These are phyloP conservation scores for Blastomyces gilchristii DNA, from an alignment of 2,329 filamentous ascomycete species.

Conservation along the genomic window DNA sequence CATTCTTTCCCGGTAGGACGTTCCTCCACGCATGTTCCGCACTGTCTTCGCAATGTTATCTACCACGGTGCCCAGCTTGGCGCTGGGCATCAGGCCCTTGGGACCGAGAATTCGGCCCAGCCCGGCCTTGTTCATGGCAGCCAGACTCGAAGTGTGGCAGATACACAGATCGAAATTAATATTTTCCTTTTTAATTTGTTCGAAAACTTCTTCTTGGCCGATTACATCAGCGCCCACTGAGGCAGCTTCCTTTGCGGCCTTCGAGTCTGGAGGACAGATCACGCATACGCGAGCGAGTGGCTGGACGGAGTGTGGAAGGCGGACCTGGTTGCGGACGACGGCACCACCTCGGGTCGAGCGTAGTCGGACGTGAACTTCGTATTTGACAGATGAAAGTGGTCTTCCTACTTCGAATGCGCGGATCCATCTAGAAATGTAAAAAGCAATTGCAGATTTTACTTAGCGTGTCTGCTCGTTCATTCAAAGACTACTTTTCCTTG, in stretches of 20 bases:
- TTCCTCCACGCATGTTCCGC: slow-evolving; percentile 70
- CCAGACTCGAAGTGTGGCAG: slow-evolving; percentile 68
- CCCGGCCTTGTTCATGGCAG: slow-evolving; percentile 68
- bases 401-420: slow-evolving; percentile 85
- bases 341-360: slow-evolving; percentile 77
- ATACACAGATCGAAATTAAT: slow-evolving; percentile 85
- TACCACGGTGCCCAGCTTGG: slow-evolving; percentile 81
- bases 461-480: not conserved
- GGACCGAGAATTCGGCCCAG: slow-evolving; percentile 78
- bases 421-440: slow-evolving; percentile 55
- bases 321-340: slow-evolving; percentile 75
- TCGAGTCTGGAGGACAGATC: slow-evolving; percentile 73
- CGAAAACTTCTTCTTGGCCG: slow-evolving; percentile 78
- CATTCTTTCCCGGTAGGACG: slow-evolving; percentile 73
- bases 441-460: not conserved
- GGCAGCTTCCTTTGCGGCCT: slow-evolving; percentile 61
- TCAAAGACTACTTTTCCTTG: not conserved
- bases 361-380: slow-evolving; percentile 77
- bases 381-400: slow-evolving; percentile 63
- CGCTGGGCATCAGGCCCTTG: slow-evolving; percentile 81
- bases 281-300: slow-evolving; percentile 84
- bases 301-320: slow-evolving; percentile 79
- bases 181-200: slow-evolving; percentile 61
- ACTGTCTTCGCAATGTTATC: slow-evolving; percentile 66
- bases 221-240: slow-evolving; percentile 71